These are phyloP conservation scores for Neofusicoccum kwambonambiense DNA, from an alignment of 2,329 filamentous ascomycete species.

Conservation along the genomic window DNA sequence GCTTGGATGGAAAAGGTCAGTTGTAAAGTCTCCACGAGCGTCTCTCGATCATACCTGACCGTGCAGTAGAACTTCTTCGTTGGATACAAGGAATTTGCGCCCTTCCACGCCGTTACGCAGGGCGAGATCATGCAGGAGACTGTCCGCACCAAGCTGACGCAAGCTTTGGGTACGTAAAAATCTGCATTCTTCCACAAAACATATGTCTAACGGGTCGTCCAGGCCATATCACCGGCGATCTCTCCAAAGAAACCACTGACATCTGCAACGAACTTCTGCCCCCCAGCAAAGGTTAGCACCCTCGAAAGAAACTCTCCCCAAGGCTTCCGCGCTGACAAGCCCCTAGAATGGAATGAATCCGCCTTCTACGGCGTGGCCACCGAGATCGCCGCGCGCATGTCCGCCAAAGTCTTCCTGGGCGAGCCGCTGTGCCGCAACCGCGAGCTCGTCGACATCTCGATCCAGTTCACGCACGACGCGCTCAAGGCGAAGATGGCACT, in stretches of 20 bases:
- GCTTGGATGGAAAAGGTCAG: neutral
- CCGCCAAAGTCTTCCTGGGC: slow-evolving; percentile 43
- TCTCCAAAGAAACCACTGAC: neutral
- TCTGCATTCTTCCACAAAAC: neutral
- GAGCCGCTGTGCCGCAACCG: slow-evolving; percentile 37
- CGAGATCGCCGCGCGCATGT: slow-evolving; percentile 39
- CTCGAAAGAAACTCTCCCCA: neutral
- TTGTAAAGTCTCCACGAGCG: neutral
- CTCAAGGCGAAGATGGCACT: slow-evolving; percentile 34
- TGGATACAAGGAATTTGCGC: neutral
- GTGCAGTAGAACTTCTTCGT: neutral
- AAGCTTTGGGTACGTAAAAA: neutral
- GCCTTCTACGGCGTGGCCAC: slow-evolving; percentile 27
- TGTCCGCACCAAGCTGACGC: neutral
- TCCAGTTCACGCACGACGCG: slow-evolving; percentile 36
- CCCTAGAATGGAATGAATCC: slow-evolving; percentile 19
- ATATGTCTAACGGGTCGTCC: neutral
- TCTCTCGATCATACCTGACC: neutral
- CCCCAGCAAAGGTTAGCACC: neutral
- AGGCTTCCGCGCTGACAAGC: neutral
- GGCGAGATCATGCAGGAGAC: slow-evolving; percentile 8
- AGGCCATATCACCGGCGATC: neutral
- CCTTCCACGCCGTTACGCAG: slow-evolving; percentile 1
- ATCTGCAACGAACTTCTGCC: neutral
- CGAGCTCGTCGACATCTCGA: slow-evolving; percentile 38